These are phyloP conservation scores for Eucalyptus guilfoylei DNA, from an alignment of 345 rosid genomes.

Conservation along the genomic window DNA sequence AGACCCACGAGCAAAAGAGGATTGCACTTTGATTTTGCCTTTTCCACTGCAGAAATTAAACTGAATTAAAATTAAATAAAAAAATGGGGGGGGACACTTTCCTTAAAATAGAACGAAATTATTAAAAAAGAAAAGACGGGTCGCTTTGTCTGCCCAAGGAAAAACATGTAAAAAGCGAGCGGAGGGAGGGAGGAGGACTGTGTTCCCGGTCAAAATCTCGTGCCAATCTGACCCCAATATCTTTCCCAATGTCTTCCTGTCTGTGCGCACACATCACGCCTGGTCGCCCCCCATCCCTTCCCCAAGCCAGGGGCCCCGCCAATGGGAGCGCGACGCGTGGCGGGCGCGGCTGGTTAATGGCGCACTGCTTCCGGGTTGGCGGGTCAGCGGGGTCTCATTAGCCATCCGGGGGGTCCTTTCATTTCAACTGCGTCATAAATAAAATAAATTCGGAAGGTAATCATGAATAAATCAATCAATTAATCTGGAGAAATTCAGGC, in stretches of 20 bases:
- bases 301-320: neutral
- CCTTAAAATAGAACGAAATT: neutral
- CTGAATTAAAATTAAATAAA: neutral
- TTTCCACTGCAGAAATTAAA: too few species aligned
- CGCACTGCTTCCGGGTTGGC: neutral
- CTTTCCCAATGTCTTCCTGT: neutral
- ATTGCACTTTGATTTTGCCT: neutral
- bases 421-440: neutral
- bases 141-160: constrained; percentile 32
- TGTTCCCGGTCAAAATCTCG: constrained; percentile 24
- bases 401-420: neutral
- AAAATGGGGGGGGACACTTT: neutral
- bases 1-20: neutral
- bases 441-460: neutral
- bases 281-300: neutral
- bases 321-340: neutral
- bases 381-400: neutral
- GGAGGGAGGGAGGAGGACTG: neutral
- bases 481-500: neutral
- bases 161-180: neutral
- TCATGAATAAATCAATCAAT: neutral
- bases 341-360: neutral
- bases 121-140: constrained; percentile 12
- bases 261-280: neutral
- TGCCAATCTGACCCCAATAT: constrained; percentile 1